These are phyloP conservation scores for Globisporangium alternatum DNA, from an alignment of 352 stramenopile genomes.

Conservation along the genomic window DNA sequence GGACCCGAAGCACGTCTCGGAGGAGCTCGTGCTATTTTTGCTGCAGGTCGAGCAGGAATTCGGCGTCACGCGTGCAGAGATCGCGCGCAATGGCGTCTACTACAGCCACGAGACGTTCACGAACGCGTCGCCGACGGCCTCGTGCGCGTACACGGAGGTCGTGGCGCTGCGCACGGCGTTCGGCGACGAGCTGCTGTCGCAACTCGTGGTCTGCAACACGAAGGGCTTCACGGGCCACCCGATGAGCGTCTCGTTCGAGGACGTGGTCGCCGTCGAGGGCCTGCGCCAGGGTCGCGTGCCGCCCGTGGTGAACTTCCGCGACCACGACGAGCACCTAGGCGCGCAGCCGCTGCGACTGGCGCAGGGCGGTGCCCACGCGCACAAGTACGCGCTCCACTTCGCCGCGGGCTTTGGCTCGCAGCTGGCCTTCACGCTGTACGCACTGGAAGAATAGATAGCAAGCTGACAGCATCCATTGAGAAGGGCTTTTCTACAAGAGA, in stretches of 20 bases:
- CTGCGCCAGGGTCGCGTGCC: constrained; percentile 85
- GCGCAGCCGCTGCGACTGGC: constrained; percentile 50
- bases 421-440: constrained; percentile 95
- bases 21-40: constrained; percentile 91
- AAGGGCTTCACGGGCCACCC: constrained; percentile 96
- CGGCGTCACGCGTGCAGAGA: constrained; percentile 88
- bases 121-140: constrained; percentile 90
- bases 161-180: constrained; percentile 59
- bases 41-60: constrained; percentile 86
- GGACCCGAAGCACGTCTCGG: constrained; percentile 91
- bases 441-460: constrained; percentile 32
- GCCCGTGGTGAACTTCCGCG: constrained; percentile 90
- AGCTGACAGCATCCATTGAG: background rate
- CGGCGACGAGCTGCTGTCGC: constrained; percentile 61
- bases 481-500: too few species aligned
- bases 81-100: constrained; percentile 93
- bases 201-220: constrained; percentile 89
- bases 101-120: constrained; percentile 97
- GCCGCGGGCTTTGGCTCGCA: constrained; percentile 96
- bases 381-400: constrained; percentile 94
- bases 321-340: constrained; percentile 76
- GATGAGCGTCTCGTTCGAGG: constrained; percentile 97
- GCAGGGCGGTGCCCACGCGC: constrained; percentile 53
- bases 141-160: constrained; percentile 94
- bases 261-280: constrained; percentile 92